Evolutionary conservation across 2,329 filamentous ascomycete species (phyloP), one percentile per base, ranked within the genome.

Genomic region (Colletotrichum melonis): DNA sequence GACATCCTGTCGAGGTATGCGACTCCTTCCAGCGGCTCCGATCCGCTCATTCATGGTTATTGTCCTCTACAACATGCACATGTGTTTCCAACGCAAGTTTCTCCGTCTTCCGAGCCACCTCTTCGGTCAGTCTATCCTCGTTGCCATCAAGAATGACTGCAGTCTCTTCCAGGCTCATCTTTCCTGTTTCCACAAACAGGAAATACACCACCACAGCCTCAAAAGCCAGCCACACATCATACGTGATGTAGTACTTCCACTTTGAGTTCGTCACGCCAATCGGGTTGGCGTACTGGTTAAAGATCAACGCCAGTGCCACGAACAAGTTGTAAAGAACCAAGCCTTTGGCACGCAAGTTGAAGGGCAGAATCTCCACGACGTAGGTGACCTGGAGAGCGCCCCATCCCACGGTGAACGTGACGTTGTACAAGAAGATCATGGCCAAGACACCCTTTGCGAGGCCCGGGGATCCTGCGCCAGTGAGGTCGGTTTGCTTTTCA

Each of bases 351-450:
- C 84, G 82, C 14, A 84, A 76, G 22, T 79, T 77, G 72, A 79
- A 85, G 0, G 83, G 83, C 16, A 85, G 77, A 73, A 88, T 86
- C 76, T 88, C 86, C 63, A 84, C 82, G 16, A 80, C 79, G 77
- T 87, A 88, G 19, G 81, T 81, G 54, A 86, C 80, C 35, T 85
- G 79, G 32, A 87, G 77, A 63, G 82, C 81, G 49, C 81, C 81
- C 80, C 80, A 85, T 67, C 83, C 82, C 57, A 84, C 75, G 75
- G 82, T 82, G 80, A 78, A 78, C 19, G 74, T 72, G 63, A 78
- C 77, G 66, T 78, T 78, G 76, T 79, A 82, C 55, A 81, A 42
- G 71, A 81, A 82, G 72, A 83, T 81, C 77, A 82, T 78, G 71
- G 78, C 78, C 42, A 82, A 73, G 35, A 82, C 80, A n/a, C 67